These are phyloP conservation scores for Trametes coccinea DNA, from an alignment of 768 basidiomycete species.

Conservation along the genomic window DNA sequence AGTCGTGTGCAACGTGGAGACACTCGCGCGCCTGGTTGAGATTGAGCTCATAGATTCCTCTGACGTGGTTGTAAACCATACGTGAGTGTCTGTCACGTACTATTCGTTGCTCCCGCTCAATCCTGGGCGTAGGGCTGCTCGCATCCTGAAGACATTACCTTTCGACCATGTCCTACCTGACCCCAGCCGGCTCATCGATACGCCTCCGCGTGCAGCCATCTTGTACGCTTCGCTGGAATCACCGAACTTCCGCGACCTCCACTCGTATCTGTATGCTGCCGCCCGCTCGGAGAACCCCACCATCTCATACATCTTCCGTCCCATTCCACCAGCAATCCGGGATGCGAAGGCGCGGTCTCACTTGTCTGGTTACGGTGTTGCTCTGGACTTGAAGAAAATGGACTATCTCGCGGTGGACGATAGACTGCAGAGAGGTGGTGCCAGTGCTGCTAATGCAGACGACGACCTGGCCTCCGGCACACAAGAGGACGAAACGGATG, in stretches of 20 bases:
- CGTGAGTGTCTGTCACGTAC: constrained; percentile 8
- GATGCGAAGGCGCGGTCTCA: constrained; percentile 38
- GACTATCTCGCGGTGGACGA: constrained; percentile 96
- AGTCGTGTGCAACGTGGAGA: constrained; percentile 66
- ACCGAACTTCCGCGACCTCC: constrained; percentile 67
- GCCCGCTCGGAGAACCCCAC: constrained; percentile 45
- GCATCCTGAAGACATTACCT: constrained; percentile 54
- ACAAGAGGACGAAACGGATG: constrained; percentile 21
- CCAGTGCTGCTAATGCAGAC: neutral
- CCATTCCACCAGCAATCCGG: constrained; percentile 45
- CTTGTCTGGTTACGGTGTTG: constrained; percentile 89
- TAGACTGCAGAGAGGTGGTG: constrained; percentile 39
- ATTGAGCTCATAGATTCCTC: constrained; percentile 49
- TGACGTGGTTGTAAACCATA: constrained; percentile 20
- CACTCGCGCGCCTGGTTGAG: constrained; percentile 53
- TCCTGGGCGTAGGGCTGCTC: constrained; percentile 29
- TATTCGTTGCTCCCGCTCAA: neutral
- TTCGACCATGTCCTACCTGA: constrained; percentile 78
- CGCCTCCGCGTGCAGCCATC: constrained; percentile 65
- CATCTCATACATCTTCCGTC: constrained; percentile 78
- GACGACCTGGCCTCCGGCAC: neutral
- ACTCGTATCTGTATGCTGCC: constrained; percentile 58
- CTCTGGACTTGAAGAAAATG: constrained; percentile 93
- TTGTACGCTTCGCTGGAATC: constrained; percentile 75
- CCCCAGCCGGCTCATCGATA: constrained; percentile 43